phyloP scores from a whole-genome alignment of 345 rosid species.

The Syzygium grande region DNA sequence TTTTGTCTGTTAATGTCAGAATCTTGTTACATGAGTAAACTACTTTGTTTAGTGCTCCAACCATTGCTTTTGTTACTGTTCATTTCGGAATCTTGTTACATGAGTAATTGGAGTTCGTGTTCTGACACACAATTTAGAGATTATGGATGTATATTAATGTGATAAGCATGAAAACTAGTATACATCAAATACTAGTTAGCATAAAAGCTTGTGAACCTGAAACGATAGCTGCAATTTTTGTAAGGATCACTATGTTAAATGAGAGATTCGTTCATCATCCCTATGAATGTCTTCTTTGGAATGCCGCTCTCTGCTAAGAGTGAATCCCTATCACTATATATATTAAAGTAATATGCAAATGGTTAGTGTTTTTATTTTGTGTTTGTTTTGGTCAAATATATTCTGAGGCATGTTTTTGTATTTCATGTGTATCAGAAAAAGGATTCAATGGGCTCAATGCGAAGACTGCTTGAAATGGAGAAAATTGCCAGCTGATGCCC shows the following conservation, averaged over 20 bases:
- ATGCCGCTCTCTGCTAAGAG: background rate
- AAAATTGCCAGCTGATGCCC: conserved; percentile 47
- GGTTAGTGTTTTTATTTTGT: background rate
- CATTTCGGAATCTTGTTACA: background rate
- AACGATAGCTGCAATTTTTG: background rate
- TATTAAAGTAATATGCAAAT: background rate
- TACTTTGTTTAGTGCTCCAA: background rate
- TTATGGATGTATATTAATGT: background rate
- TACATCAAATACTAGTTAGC: background rate
- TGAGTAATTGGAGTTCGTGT: background rate
- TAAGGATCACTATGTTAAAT: background rate
- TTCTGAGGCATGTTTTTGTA: background rate
- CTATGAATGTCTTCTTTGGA: background rate
- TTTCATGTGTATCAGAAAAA: conserved; percentile 29
- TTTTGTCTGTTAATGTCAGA: background rate
- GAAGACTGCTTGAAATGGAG: conserved; percentile 78
- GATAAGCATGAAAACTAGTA: background rate
- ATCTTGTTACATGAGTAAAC: background rate
- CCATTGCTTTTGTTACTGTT: background rate
- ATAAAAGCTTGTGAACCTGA: background rate
- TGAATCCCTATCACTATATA: background rate
- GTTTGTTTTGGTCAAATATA: background rate
- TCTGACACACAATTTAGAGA: background rate
- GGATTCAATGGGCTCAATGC: conserved; percentile 68
- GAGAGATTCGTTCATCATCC: background rate